Evolutionary conservation across 75 land plant species (phyloP).

Genomic region (Selaginella tamariscina): DNA sequence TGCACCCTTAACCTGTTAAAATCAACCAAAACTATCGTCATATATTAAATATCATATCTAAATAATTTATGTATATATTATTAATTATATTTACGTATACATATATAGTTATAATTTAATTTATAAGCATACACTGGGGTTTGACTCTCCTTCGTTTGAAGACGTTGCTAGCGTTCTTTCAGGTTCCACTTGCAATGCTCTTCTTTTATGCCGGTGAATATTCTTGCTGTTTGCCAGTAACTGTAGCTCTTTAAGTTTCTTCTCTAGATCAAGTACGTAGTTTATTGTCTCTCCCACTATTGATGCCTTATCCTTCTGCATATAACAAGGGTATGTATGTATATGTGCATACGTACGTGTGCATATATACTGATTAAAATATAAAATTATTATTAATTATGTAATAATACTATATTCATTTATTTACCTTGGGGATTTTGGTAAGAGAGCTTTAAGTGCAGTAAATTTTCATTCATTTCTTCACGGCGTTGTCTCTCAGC

Average conservation of each 20-base stretch:
- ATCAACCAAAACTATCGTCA: not conserved
- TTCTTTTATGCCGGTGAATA: not conserved
- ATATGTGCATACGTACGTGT: too few relatives aligned
- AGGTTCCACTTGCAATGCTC: not conserved
- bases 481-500: conserved; percentile 40
- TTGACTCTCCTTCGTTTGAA: conserved; percentile 1
- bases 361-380: not conserved
- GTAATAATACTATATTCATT: not conserved
- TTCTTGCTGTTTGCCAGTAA: not conserved
- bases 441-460: conserved; percentile 30
- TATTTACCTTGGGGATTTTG: conserved; percentile 29
- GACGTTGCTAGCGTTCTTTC: not conserved
- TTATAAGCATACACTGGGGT: not conserved
- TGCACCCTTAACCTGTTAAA: not conserved
- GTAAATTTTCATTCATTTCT: conserved; percentile 49
- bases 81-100: not conserved
- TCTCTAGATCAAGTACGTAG: conserved; percentile 38
- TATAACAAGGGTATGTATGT: too few relatives aligned
- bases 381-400: too few relatives aligned
- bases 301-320: conserved; percentile 43
- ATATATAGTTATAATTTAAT: not conserved
- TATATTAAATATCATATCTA: too few relatives aligned
- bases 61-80: too few relatives aligned
- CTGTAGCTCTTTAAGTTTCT: conserved; percentile 31
- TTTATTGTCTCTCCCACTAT: conserved; percentile 38